A percentile compares a stretch with the other conserved stretches of the same genome.
phyloP scores from a whole-genome alignment of 2,329 filamentous ascomycete genomes.

The Diaporthe vexans region DNA sequence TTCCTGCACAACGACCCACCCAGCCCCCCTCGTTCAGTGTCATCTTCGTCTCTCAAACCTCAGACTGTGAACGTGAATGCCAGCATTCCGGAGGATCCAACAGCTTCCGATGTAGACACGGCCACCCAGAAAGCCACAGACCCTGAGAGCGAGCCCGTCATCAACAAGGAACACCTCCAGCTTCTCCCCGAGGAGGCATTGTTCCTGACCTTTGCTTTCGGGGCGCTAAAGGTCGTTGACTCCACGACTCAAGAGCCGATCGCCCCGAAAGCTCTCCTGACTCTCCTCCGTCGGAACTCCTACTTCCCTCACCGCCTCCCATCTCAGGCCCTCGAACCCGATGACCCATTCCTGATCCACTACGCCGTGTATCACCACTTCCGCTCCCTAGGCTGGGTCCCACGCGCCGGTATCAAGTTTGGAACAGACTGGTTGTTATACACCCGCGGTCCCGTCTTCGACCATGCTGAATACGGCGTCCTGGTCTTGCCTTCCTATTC shows the following conservation, averaged over 20 bases:
- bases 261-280: conserved; percentile 70
- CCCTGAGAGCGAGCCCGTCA: conserved; percentile 38
- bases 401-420: conserved; percentile 93
- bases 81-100: background rate
- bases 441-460: conserved; percentile 91
- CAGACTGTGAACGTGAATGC: background rate
- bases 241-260: conserved; percentile 60
- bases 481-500: conserved; percentile 87
- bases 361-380: conserved; percentile 97
- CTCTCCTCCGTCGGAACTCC: conserved; percentile 77
- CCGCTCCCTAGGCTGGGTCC: conserved; percentile 94
- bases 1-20: conserved; percentile 68
- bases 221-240: conserved; percentile 76
- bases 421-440: conserved; percentile 96
- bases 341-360: conserved; percentile 87
- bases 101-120: background rate
- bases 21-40: conserved; percentile 53
- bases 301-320: conserved; percentile 72
- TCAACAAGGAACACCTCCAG: conserved; percentile 86
- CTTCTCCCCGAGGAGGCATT: conserved; percentile 92
- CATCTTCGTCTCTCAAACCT: conserved; percentile 20
- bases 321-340: conserved; percentile 68
- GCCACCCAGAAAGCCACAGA: background rate
- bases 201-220: conserved; percentile 87
- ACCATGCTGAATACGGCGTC: conserved; percentile 93